phyloP scores from a whole-genome alignment of 2,329 filamentous ascomycete species.

The Cladophialophora exuberans region DNA sequence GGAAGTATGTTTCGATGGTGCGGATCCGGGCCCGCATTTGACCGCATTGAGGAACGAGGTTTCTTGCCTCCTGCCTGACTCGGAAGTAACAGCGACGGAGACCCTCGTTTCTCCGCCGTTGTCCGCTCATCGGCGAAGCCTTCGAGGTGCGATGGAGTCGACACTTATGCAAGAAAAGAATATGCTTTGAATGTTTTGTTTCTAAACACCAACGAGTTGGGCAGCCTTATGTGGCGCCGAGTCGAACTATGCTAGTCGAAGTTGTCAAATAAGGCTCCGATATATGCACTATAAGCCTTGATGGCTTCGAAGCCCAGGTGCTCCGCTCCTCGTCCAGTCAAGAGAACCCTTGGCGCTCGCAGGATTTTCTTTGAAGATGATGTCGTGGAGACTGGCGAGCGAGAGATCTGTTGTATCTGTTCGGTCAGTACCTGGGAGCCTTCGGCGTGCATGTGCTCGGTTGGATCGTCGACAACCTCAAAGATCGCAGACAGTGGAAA shows the following conservation, averaged over 20 bases:
- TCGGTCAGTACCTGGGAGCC: slow-evolving; percentile 1
- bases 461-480: slow-evolving; percentile 1
- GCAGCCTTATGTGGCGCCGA: neutral
- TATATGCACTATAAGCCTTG: slow-evolving; percentile 7
- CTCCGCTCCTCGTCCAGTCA: neutral
- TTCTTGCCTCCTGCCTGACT: no score
- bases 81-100: neutral
- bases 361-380: neutral
- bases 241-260: slow-evolving; percentile 1
- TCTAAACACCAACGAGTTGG: neutral
- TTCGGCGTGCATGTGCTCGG: neutral
- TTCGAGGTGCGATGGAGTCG: no score
- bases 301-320: neutral
- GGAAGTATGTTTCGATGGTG: no score
- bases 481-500: slow-evolving; percentile 11
- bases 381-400: neutral
- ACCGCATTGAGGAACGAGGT: slow-evolving; percentile 3
- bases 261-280: slow-evolving; percentile 13
- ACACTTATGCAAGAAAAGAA: no score
- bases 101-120: slow-evolving; percentile 5
- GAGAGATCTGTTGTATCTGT: neutral
- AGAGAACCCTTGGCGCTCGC: slow-evolving; percentile 3
- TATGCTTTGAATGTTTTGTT: no score
- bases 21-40: slow-evolving; percentile 8
- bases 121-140: no score